Conservation (phyloP, 257 asterid genomes). For the Gentiana macrophylla region DNA sequence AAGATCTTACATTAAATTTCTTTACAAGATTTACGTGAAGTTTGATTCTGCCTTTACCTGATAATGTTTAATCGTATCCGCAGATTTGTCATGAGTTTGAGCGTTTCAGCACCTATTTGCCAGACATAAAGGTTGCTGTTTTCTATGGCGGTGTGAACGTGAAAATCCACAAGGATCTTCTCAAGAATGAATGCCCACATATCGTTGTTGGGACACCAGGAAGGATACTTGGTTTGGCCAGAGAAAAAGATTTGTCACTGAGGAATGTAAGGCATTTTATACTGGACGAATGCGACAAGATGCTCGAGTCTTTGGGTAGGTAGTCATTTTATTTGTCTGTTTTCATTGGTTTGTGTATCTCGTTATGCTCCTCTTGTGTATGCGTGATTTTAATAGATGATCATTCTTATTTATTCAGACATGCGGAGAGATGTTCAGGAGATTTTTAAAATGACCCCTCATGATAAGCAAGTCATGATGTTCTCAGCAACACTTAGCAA, state of each 20-base stretch:
- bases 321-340: neutral
- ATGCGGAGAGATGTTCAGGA: constrained; percentile 90
- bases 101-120: constrained; percentile 69
- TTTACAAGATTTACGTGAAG: neutral
- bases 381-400: neutral
- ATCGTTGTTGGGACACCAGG: constrained; percentile 87
- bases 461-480: constrained; percentile 93
- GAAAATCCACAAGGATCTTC: constrained; percentile 65
- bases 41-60: constrained; percentile 1
- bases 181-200: constrained; percentile 86
- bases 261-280: constrained; percentile 82
- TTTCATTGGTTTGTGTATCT: neutral
- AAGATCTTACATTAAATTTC: neutral
- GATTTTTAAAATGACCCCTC: constrained; percentile 88
- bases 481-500: constrained; percentile 87
- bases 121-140: constrained; percentile 68
- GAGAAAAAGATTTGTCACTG: constrained; percentile 61
- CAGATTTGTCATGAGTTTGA: constrained; percentile 89
- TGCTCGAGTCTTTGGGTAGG: constrained; percentile 88
- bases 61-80: constrained; percentile 7
- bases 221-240: constrained; percentile 64
- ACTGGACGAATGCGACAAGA: constrained; percentile 84
- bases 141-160: constrained; percentile 77
- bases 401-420: constrained; percentile 25
- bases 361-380: neutral